These are phyloP conservation scores for Ascochyta pisi DNA, from an alignment of 2,329 filamentous ascomycete genomes.

Conservation along the genomic window DNA sequence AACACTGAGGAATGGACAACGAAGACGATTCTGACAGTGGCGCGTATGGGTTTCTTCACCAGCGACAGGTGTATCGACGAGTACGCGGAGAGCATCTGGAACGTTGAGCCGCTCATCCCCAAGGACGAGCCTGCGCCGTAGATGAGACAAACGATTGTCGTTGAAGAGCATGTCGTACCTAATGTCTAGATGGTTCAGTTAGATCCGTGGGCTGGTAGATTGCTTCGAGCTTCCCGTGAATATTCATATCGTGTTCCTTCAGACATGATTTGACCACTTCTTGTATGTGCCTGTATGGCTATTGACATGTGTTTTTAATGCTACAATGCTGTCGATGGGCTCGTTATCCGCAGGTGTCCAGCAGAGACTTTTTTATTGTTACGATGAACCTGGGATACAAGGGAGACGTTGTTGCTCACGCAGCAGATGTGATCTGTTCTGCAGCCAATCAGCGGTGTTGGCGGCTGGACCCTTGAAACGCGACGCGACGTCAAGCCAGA, in stretches of 20 bases:
- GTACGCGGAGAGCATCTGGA: constrained; percentile 98
- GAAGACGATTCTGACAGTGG: constrained; percentile 87
- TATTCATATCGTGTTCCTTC: neutral
- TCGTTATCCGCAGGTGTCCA: neutral
- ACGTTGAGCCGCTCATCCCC: constrained; percentile 78
- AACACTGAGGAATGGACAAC: constrained; percentile 92
- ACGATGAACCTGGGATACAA: neutral
- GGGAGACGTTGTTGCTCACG: neutral
- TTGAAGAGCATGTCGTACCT: too few relatives aligned
- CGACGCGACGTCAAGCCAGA: constrained; percentile 39
- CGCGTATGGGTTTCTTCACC: constrained; percentile 97
- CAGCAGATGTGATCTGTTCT: neutral
- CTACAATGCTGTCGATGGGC: neutral
- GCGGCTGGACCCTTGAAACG: constrained; percentile 19
- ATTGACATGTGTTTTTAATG: neutral
- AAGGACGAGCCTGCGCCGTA: constrained; percentile 38
- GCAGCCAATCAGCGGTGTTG: constrained; percentile 17
- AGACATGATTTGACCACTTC: neutral
- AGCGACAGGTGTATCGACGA: constrained; percentile 95
- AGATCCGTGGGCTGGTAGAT: constrained; percentile 2
- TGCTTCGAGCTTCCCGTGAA: neutral
- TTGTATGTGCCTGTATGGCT: neutral
- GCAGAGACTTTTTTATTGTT: too few relatives aligned
- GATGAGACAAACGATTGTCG: neutral
- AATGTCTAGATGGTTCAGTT: constrained; percentile 6